Evolutionary conservation across 441 rosid genomes (phyloP).

Genomic region (Corymbia calophylla): DNA sequence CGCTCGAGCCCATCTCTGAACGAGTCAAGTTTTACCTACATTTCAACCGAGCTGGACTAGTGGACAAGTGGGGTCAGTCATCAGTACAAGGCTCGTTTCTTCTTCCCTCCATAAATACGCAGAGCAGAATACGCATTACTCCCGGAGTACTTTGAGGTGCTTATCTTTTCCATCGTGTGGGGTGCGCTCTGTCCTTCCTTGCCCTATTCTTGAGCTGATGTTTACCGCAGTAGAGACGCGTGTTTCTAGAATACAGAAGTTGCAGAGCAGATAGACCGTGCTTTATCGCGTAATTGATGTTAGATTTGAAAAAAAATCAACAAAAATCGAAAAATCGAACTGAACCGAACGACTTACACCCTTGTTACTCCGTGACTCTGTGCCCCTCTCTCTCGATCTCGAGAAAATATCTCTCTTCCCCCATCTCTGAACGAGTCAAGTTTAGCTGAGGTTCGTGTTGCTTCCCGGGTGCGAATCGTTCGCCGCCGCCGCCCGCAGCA

Average conservation of each 20-base stretch:
- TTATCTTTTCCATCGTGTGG: neutral
- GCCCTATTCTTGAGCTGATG: neutral
- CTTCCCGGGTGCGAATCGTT: neutral
- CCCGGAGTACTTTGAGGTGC: constrained; percentile 44
- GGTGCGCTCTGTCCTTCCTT: neutral
- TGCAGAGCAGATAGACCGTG: constrained; percentile 63
- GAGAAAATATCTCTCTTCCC: neutral
- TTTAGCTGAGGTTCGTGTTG: neutral
- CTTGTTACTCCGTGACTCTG: neutral
- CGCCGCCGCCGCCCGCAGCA: neutral
- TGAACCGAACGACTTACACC: too few relatives aligned
- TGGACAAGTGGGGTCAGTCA: too few relatives aligned
- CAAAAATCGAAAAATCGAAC: too few relatives aligned
- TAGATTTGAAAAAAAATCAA: too few relatives aligned
- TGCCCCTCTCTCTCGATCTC: neutral
- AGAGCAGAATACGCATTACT: neutral
- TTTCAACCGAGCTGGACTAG: neutral
- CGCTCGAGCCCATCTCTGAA: too few relatives aligned
- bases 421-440: neutral
- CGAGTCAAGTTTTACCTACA: neutral
- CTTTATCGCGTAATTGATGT: constrained; percentile 31
- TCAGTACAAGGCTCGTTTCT: neutral
- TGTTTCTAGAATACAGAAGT: constrained; percentile 53
- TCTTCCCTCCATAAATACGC: neutral
- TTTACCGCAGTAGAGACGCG: constrained; percentile 2